Evolutionary conservation across 2,329 filamentous ascomycete species (phyloP), one percentile per base, ranked within the genome.

Genomic region (Xylariaceae sp.): DNA sequence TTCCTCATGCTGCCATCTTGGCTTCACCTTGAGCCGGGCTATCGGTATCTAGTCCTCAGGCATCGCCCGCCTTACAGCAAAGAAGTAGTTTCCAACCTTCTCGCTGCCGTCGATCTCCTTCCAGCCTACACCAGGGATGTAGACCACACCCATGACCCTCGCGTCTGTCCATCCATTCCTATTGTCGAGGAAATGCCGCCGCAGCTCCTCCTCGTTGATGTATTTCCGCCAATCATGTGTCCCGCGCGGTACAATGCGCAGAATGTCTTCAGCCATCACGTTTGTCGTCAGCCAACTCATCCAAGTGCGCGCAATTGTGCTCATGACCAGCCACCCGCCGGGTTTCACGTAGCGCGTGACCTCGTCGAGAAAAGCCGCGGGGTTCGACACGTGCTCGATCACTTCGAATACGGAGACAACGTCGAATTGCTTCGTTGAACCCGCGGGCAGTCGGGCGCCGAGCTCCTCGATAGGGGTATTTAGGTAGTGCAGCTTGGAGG

Each of bases 221-320:
- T 97, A 98, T 69, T 97, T 95, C 48, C 75, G 74, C 93, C 93
- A 98, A 63, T 96, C 89, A 67, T 98, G 93, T 35, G 93, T 98
- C 2, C 93, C 93, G 50, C 78, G 79, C 9, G 93, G 93, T 42
- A 98, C 93, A 47, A 97, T 88, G 4, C 87, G 74, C 61, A 95
- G 56, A 43, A 96, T 61, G 67, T 93, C 87, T 68, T 98, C 93
- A 0, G 93, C 93, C 49, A 95, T 75, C 18, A 97, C 69, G 57
- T 95, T 95, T 3, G 94, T 98, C 11, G 91, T 89, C 35, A 96
- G 65, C 84, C 89, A 98, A 53, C 87, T 93, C 47, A 81, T 81
- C 76, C 87, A 87, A 2, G 89, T 95, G 49, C 93, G 75, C 38
- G 93, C 87, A 60, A 98, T 97, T 3, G 93, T 98, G 62, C 86